phyloP scores from a whole-genome alignment of 2,329 filamentous ascomycete genomes.

The Rugonectria rugulosa region DNA sequence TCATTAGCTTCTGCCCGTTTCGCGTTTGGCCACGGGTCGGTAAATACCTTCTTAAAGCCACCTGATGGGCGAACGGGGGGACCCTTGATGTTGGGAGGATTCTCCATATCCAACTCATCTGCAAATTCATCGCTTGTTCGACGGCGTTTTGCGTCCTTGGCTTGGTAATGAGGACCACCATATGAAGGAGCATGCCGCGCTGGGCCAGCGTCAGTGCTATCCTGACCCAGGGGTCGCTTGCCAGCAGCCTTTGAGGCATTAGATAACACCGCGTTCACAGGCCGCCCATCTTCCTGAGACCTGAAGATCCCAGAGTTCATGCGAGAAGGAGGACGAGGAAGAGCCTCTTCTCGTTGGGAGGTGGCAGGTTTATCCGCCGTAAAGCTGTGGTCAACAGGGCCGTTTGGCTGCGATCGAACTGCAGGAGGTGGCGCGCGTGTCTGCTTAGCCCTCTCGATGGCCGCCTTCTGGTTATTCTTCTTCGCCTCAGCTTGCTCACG shows the following conservation, averaged over 20 bases:
- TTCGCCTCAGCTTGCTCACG: slow-evolving; percentile 70
- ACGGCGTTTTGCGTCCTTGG: slow-evolving; percentile 79
- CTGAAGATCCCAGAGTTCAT: slow-evolving; percentile 63
- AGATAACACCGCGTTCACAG: slow-evolving; percentile 67
- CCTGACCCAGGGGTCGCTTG: slow-evolving; percentile 77
- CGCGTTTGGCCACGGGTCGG: not conserved
- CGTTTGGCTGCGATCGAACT: slow-evolving; percentile 61
- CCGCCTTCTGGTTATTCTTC: slow-evolving; percentile 69
- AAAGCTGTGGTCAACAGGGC: slow-evolving; percentile 55
- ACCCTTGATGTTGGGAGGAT: slow-evolving; percentile 72
- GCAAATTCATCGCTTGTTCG: slow-evolving; percentile 78
- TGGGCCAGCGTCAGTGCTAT: slow-evolving; percentile 63
- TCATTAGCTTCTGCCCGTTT: slow-evolving; percentile 42
- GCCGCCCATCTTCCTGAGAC: slow-evolving; percentile 67
- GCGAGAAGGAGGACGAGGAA: slow-evolving; percentile 61
- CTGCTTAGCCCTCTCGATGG: slow-evolving; percentile 71
- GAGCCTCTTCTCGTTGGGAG: slow-evolving; percentile 42
- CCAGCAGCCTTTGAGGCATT: slow-evolving; percentile 66
- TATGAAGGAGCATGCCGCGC: slow-evolving; percentile 55
- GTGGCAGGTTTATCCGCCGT: slow-evolving; percentile 40
- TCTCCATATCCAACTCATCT: slow-evolving; percentile 66
- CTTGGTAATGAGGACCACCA: slow-evolving; percentile 68
- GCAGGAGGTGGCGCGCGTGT: slow-evolving; percentile 69
- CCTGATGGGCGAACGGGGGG: slow-evolving; percentile 86
- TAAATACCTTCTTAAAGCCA: slow-evolving; percentile 70